Conservation (phyloP, 2,329 filamentous ascomycete genomes). For the Westerdykella sp. region DNA sequence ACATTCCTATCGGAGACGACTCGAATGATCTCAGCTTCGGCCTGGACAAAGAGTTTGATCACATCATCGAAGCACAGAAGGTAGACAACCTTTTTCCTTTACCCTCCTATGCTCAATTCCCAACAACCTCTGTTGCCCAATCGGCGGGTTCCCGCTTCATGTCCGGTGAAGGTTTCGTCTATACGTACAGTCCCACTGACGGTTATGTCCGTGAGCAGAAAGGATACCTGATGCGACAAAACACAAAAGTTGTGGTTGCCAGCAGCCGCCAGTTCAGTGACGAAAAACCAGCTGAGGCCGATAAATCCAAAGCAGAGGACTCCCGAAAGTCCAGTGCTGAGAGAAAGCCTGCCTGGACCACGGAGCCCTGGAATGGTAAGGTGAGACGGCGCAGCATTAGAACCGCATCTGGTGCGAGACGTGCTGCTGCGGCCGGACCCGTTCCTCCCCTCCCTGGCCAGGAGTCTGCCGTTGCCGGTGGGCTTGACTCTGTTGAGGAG, state of each 20-base stretch:
- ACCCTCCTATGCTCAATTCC: slow-evolving; percentile 28
- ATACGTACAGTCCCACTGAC: slow-evolving; percentile 40
- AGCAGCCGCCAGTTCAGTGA: slow-evolving; percentile 56
- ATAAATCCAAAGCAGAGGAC: slow-evolving; percentile 60
- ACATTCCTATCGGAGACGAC: slow-evolving; percentile 57
- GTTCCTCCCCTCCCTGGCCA: slow-evolving; percentile 83
- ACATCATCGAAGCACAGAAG: slow-evolving; percentile 96
- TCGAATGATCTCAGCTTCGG: slow-evolving; percentile 72
- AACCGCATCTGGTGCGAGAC: slow-evolving; percentile 52
- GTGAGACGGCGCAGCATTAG: slow-evolving; percentile 60
- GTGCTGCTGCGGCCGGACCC: slow-evolving; percentile 56
- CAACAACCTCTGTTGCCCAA: slow-evolving; percentile 17
- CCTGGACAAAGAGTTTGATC: slow-evolving; percentile 86
- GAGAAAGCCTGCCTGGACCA: slow-evolving; percentile 74
- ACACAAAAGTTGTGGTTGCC: slow-evolving; percentile 94
- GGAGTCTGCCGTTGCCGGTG: slow-evolving; percentile 65
- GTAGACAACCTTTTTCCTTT: slow-evolving; percentile 53
- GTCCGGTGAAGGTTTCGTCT: slow-evolving; percentile 24
- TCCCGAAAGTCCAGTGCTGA: slow-evolving; percentile 71
- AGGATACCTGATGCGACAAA: slow-evolving; percentile 97
- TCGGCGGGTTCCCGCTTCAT: slow-evolving; percentile 18
- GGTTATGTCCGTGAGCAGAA: slow-evolving; percentile 62
- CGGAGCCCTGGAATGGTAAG: slow-evolving; percentile 93
- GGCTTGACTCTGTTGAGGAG: slow-evolving; percentile 61
- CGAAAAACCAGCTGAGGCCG: slow-evolving; percentile 54